Conservation (phyloP, 1,139 yeast genomes). For the Yamadazyma dendronema region DNA sequence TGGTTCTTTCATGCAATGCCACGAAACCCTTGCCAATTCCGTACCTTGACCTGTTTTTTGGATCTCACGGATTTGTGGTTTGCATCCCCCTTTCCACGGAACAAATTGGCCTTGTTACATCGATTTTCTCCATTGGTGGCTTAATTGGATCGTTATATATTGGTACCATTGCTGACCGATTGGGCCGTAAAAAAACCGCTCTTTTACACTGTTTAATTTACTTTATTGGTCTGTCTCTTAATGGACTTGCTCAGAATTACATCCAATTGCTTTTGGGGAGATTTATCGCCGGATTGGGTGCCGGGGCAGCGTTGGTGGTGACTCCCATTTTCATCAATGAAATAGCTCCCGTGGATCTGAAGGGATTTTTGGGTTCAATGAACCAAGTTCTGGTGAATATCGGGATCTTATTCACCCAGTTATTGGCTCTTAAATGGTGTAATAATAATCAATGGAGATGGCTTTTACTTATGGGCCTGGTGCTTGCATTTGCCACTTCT, state of each 20-base stretch:
- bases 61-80: slow-evolving; percentile 30
- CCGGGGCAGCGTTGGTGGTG: slow-evolving; percentile 83
- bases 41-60: slow-evolving; percentile 38
- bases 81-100: slow-evolving; percentile 63
- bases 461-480: slow-evolving; percentile 58
- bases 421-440: slow-evolving; percentile 68
- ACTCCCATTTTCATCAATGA: slow-evolving; percentile 82
- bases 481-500: slow-evolving; percentile 51
- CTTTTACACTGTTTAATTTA: slow-evolving; percentile 56
- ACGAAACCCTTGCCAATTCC: slow-evolving; percentile 32
- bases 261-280: slow-evolving; percentile 61
- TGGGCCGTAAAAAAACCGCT: slow-evolving; percentile 64
- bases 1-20: slow-evolving; percentile 35
- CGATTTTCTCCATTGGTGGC: slow-evolving; percentile 86
- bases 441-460: slow-evolving; percentile 69
- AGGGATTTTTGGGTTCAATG: slow-evolving; percentile 84
- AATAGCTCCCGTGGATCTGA: slow-evolving; percentile 62
- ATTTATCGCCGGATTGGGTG: slow-evolving; percentile 75
- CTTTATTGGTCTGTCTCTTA: slow-evolving; percentile 65
- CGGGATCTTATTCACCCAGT: slow-evolving; percentile 80
- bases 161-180: slow-evolving; percentile 63
- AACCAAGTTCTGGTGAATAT: slow-evolving; percentile 81
- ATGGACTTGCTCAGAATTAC: slow-evolving; percentile 51
- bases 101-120: slow-evolving; percentile 77
- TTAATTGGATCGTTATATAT: slow-evolving; percentile 73